phyloP scores from a whole-genome alignment of 768 basidiomycete genomes.

The Candolleomyces eurysporus region DNA sequence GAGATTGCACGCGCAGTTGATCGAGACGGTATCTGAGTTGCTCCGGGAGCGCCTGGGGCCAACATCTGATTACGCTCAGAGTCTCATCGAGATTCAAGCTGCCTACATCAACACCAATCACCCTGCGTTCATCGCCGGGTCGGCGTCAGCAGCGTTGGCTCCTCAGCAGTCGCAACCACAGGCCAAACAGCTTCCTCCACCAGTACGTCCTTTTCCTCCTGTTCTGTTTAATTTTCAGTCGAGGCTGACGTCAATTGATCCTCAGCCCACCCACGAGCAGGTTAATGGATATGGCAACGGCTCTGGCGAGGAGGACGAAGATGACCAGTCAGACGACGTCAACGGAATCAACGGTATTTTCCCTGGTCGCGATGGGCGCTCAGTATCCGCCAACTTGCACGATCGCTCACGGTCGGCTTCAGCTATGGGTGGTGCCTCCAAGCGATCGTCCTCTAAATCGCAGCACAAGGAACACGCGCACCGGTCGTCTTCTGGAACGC shows the following conservation, averaged over 20 bases:
- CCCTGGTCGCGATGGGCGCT: conserved; percentile 56
- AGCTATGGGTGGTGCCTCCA: conserved; percentile 33
- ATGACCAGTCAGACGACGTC: conserved; percentile 51
- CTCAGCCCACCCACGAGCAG: conserved; percentile 61
- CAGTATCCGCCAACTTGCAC: conserved; percentile 73
- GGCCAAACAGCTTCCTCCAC: conserved; percentile 35
- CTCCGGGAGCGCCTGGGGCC: conserved; percentile 93
- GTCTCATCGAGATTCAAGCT: conserved; percentile 94
- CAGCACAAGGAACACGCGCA: conserved; percentile 15
- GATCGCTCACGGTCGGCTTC: conserved; percentile 57
- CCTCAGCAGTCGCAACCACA: conserved; percentile 35
- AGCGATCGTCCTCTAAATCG: conserved; percentile 36
- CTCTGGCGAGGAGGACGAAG: conserved; percentile 60
- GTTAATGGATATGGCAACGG: conserved; percentile 48
- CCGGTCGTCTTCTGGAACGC: not conserved
- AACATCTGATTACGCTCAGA: conserved; percentile 94
- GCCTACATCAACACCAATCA: conserved; percentile 99
- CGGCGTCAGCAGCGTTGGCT: conserved; percentile 48
- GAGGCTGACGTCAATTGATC: conserved; percentile 16
- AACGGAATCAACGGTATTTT: conserved; percentile 52
- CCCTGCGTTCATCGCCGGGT: conserved; percentile 86
- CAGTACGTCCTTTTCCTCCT: conserved; percentile 41
- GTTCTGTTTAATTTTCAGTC: not conserved
- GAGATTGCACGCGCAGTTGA: conserved; percentile 84
- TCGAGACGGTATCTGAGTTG: conserved; percentile 96